A percentile compares a stretch with the other conserved stretches of the same genome.
Evolutionary conservation across 495 filamentous ascomycete species (phyloP).

Genomic region (Neurospora tetraspora): DNA sequence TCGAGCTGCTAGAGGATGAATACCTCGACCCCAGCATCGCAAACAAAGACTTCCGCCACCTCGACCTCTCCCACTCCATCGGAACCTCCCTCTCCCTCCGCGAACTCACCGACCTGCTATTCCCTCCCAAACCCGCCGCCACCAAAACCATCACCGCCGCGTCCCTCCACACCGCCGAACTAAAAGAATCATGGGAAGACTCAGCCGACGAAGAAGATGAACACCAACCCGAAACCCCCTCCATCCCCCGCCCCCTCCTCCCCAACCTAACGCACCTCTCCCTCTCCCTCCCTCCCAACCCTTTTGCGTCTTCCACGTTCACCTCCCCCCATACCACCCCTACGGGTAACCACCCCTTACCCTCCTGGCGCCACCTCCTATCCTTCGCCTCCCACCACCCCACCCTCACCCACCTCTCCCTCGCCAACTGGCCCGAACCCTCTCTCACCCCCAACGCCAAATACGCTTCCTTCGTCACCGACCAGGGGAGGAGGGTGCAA

Average conservation of each 20-base stretch:
- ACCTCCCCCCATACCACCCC: not conserved
- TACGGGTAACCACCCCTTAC: constrained; percentile 7
- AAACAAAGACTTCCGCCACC: constrained; percentile 42
- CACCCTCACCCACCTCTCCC: constrained; percentile 63
- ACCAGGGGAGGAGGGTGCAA: constrained; percentile 29
- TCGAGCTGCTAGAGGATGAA: constrained; percentile 10
- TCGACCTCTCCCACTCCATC: constrained; percentile 56
- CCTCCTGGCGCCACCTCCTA: constrained; percentile 62
- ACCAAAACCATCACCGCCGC: not conserved
- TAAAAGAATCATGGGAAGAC: constrained; percentile 20
- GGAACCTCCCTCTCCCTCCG: constrained; percentile 49
- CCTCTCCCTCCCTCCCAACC: constrained; percentile 33
- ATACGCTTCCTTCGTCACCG: constrained; percentile 35
- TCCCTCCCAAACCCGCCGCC: constrained; percentile 10
- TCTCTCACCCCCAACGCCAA: constrained; percentile 54
- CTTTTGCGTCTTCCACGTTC: not conserved
- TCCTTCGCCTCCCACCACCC: constrained; percentile 49
- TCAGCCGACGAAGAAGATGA: constrained; percentile 30
- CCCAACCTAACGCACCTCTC: constrained; percentile 48
- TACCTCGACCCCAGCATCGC: constrained; percentile 17
- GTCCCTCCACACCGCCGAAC: not conserved
- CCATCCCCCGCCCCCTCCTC: constrained; percentile 26
- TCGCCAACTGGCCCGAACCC: constrained; percentile 75
- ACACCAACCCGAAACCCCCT: not conserved
- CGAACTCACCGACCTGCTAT: constrained; percentile 47